These are phyloP conservation scores for Xylaria venustula DNA, from an alignment of 495 filamentous ascomycete genomes.

Conservation along the genomic window DNA sequence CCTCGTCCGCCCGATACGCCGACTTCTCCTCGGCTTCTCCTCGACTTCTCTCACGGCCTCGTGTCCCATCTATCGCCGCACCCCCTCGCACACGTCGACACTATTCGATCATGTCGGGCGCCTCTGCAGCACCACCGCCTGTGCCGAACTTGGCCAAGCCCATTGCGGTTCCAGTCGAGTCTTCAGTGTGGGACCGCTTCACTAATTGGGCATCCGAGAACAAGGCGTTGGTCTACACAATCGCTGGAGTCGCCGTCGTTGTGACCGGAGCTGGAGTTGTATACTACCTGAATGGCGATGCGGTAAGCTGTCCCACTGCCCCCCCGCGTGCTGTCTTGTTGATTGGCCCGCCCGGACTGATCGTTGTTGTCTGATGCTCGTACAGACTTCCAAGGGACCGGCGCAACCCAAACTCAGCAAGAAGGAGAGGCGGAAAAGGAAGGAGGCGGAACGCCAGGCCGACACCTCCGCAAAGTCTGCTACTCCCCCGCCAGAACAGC, in stretches of 20 bases:
- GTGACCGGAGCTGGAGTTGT: constrained; percentile 85
- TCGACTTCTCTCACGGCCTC: background rate
- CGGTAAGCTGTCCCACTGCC: constrained; percentile 32
- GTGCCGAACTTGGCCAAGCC: constrained; percentile 37
- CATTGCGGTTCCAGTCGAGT: constrained; percentile 42
- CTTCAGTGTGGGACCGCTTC: constrained; percentile 83
- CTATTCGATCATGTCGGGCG: constrained; percentile 38
- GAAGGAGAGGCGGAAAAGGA: constrained; percentile 65
- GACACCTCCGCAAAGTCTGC: constrained; percentile 41
- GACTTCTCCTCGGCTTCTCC: background rate
- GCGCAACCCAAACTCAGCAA: constrained; percentile 44
- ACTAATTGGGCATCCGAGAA: constrained; percentile 93
- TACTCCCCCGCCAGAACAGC: constrained; percentile 34
- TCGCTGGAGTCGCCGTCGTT: constrained; percentile 89
- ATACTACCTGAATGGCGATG: constrained; percentile 71
- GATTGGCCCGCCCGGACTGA: background rate
- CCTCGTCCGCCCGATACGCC: background rate
- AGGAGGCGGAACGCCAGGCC: constrained; percentile 66
- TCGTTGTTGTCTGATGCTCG: background rate
- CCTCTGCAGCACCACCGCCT: constrained; percentile 39
- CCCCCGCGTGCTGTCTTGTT: background rate
- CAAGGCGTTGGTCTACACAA: constrained; percentile 91
- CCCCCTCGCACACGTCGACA: background rate
- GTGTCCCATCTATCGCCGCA: background rate
- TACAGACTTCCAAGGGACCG: constrained; percentile 29